phyloP scores from a whole-genome alignment of 129 eudicot species.

The Helichrysum umbraculigerum region DNA sequence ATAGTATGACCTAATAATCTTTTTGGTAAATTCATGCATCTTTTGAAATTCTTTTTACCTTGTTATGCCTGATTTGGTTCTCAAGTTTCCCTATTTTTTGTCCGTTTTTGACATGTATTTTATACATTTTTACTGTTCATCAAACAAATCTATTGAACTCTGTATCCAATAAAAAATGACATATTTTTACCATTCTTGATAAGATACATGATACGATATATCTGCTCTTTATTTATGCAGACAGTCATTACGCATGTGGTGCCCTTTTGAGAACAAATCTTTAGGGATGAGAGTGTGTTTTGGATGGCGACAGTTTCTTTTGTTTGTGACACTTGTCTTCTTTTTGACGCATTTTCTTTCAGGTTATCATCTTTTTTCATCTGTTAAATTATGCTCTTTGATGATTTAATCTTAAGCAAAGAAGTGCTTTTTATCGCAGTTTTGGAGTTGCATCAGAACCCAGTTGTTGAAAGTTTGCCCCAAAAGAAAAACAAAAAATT shows the following conservation, averaged over 20 bases:
- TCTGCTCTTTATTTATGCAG: slow-evolving; percentile 28
- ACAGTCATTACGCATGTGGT: slow-evolving; percentile 15
- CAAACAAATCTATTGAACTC: background rate
- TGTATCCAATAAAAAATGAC: slow-evolving; percentile 7
- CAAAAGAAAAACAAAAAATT: slow-evolving; percentile 49
- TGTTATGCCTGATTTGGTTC: background rate
- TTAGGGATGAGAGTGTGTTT: slow-evolving; percentile 66
- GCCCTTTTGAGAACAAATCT: slow-evolving; percentile 19
- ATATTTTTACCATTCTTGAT: slow-evolving; percentile 2
- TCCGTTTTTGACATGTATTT: background rate
- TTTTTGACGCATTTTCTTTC: slow-evolving; percentile 60
- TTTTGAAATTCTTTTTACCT: background rate
- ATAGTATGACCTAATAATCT: background rate
- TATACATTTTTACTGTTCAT: background rate
- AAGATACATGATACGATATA: background rate
- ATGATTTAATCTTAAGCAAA: background rate
- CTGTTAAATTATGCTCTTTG: background rate
- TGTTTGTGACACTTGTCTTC: slow-evolving; percentile 62
- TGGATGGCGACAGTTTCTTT: slow-evolving; percentile 74
- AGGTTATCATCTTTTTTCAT: slow-evolving; percentile 41
- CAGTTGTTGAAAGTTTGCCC: slow-evolving; percentile 34
- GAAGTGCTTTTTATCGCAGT: slow-evolving; percentile 40
- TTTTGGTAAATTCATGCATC: background rate
- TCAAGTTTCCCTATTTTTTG: background rate
- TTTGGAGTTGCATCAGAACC: slow-evolving; percentile 54